These are phyloP conservation scores for Syzygium jambos DNA, from an alignment of 345 rosid genomes.

Conservation along the genomic window DNA sequence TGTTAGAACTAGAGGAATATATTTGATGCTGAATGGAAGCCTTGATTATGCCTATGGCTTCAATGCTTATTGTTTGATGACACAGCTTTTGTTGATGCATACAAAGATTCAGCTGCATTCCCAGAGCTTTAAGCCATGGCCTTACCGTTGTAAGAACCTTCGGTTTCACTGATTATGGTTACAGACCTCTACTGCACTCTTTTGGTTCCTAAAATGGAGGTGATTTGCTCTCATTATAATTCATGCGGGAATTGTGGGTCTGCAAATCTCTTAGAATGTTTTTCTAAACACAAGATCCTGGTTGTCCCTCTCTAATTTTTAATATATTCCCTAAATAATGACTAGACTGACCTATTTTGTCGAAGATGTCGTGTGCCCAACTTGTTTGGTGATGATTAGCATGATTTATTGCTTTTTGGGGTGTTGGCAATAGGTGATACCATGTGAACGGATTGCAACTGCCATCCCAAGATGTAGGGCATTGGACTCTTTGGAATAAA, in stretches of 20 bases:
- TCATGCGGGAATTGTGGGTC: neutral
- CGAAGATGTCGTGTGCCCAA: fast-evolving
- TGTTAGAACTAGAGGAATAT: conserved; percentile 48
- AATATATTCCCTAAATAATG: neutral
- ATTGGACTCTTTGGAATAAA: neutral
- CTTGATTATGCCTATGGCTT: conserved; percentile 79
- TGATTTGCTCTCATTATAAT: neutral
- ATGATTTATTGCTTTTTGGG: neutral
- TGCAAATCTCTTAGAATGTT: neutral
- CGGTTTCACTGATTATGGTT: conserved; percentile 81
- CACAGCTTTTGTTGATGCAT: conserved; percentile 50
- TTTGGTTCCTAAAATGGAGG: conserved; percentile 74
- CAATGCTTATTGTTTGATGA: conserved; percentile 92
- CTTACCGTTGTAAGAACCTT: conserved; percentile 68
- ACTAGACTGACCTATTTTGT: neutral
- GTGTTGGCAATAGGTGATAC: fast-evolving
- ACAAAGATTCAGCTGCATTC: conserved; percentile 54
- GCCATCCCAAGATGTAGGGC: neutral
- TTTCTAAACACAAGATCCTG: neutral
- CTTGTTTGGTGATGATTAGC: neutral
- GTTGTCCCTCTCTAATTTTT: neutral
- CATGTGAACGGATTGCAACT: neutral
- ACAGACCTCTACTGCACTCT: conserved; percentile 51
- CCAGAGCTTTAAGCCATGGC: conserved; percentile 49
- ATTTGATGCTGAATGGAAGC: conserved; percentile 43